Conservation (phyloP, 176 grass and related monocot genomes). For the Cenchrus purpureus region DNA sequence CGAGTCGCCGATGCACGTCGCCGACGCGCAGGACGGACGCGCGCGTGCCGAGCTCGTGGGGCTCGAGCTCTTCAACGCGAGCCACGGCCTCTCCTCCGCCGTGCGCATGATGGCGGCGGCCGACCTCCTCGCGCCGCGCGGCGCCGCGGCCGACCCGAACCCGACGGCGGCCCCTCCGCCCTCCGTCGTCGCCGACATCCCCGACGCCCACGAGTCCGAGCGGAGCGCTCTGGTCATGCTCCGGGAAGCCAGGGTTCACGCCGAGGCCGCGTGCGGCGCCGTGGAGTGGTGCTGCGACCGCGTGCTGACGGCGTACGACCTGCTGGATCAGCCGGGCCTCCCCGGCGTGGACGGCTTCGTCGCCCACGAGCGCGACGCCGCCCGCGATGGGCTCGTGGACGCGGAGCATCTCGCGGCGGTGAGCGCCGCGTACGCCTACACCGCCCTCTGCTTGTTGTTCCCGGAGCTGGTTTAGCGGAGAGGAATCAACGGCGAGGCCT, state of each 20-base stretch:
- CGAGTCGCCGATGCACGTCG: neutral
- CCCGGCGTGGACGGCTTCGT: slow-evolving; percentile 4
- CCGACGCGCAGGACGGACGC: neutral
- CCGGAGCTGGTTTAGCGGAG: neutral
- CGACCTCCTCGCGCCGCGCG: neutral
- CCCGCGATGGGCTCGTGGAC: neutral
- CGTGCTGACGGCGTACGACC: neutral
- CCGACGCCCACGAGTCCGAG: neutral
- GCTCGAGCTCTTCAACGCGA: neutral
- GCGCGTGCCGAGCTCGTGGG: neutral
- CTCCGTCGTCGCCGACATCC: neutral
- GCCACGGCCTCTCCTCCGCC: neutral
- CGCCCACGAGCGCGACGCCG: neutral
- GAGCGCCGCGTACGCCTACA: neutral
- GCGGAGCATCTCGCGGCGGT: neutral
- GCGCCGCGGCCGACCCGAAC: neutral
- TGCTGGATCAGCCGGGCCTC: neutral
- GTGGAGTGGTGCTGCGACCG: neutral
- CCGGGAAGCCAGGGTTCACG: neutral
- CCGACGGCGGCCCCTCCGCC: neutral
- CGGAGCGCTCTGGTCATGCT: neutral
- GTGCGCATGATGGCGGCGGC: neutral
- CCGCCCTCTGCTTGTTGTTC: neutral
- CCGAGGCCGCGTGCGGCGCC: neutral
- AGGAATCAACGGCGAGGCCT: neutral